Evolutionary conservation across 129 eudicot species (phyloP).

Genomic region (Mikania micrantha): DNA sequence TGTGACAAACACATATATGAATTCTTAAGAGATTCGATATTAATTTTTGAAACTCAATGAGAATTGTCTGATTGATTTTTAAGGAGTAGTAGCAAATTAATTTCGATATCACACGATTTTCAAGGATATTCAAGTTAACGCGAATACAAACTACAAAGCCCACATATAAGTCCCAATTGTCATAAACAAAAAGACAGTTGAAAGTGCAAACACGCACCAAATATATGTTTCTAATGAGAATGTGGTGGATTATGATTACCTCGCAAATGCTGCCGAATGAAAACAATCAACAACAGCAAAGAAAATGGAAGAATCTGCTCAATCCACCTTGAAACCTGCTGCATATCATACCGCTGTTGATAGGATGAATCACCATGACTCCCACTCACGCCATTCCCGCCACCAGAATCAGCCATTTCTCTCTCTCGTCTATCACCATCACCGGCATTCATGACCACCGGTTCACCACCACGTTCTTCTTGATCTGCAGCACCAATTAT

Average conservation of each 20-base stretch:
- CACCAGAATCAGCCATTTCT: constrained; percentile 23
- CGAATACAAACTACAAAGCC: too few species aligned
- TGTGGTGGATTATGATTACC: too few species aligned
- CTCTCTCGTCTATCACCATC: constrained; percentile 15
- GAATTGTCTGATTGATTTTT: too few species aligned
- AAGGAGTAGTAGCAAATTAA: too few species aligned
- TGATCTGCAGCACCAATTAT: constrained; percentile 42
- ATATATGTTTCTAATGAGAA: background rate
- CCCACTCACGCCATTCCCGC: constrained; percentile 21
- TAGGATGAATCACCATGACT: constrained; percentile 30
- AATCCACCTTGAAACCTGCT: constrained; percentile 49
- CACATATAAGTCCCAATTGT: too few species aligned
- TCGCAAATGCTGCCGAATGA: constrained; percentile 76
- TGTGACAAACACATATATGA: too few species aligned
- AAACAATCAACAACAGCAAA: constrained; percentile 55
- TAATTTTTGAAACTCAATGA: too few species aligned
- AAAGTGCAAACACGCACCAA: background rate
- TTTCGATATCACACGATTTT: too few species aligned
- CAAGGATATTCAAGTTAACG: too few species aligned
- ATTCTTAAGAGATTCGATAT: too few species aligned
- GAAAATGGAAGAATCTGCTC: constrained; percentile 79
- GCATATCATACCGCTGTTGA: constrained; percentile 60
- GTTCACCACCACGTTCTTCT: constrained; percentile 22
- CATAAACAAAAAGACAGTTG: too few species aligned
- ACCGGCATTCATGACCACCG: constrained; percentile 6